phyloP scores from a whole-genome alignment of 352 stramenopile species.

The Saprolegnia parasitica region DNA sequence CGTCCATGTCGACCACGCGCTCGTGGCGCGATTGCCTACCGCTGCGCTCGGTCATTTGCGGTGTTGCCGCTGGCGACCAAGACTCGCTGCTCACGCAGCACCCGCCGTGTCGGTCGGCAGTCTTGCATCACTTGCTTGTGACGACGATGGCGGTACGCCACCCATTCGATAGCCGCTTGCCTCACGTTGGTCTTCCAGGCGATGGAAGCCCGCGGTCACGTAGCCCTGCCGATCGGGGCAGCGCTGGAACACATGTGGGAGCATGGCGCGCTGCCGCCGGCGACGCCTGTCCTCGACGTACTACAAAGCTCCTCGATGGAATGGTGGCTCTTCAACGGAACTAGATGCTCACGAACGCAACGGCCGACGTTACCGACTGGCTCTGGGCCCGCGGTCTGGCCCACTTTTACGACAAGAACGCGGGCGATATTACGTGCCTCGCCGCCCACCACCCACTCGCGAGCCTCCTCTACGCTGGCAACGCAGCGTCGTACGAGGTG shows the following conservation, averaged over 20 bases:
- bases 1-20: no score
- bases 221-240: background rate
- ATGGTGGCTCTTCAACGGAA: background rate
- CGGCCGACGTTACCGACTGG: background rate
- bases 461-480: background rate
- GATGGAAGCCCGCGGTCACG: background rate
- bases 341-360: constrained; percentile 2
- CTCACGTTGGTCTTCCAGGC: background rate
- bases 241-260: constrained; percentile 3
- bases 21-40: background rate
- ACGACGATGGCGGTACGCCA: background rate
- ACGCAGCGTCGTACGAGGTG: background rate
- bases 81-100: background rate
- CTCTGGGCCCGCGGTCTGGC: background rate
- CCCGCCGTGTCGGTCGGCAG: background rate
- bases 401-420: background rate
- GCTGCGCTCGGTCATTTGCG: background rate
- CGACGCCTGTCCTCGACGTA: background rate
- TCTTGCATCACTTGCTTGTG: background rate
- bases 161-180: background rate
- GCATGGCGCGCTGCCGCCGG: background rate
- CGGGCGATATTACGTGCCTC: background rate
- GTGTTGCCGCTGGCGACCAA: background rate
- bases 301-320: background rate
- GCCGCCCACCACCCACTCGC: background rate